Percentiles rank a stretch among this genome's conserved stretches.
These are phyloP conservation scores for Leccinellum rugosiceps DNA, from an alignment of 768 basidiomycete genomes.

Conservation along the genomic window DNA sequence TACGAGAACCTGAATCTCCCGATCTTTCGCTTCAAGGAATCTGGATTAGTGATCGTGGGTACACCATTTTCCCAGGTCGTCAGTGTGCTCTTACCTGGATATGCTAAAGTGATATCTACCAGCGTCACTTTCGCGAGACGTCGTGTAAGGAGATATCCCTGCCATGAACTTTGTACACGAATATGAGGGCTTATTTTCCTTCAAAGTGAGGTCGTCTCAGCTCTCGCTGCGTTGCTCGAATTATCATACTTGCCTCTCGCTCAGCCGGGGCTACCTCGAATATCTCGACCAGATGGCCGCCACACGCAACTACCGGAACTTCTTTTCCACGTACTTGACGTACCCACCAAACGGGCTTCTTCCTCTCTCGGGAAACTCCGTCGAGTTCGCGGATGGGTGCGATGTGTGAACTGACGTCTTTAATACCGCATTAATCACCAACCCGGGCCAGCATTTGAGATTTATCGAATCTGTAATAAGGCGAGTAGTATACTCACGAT, in stretches of 20 bases:
- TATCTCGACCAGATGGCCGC: conserved; percentile 51
- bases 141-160: conserved; percentile 68
- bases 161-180: conserved; percentile 73
- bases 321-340: conserved; percentile 59
- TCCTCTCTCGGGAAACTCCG: conserved; percentile 63
- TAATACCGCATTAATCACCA: conserved; percentile 54
- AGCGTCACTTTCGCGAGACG: conserved; percentile 59
- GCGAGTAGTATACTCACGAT: conserved; percentile 21
- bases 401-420: conserved; percentile 68
- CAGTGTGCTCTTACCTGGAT: background rate
- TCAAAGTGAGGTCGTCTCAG: conserved; percentile 51
- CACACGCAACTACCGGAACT: conserved; percentile 59
- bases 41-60: conserved; percentile 70
- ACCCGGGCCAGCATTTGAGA: conserved; percentile 76
- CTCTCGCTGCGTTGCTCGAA: background rate
- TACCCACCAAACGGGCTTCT: conserved; percentile 64
- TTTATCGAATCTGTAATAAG: conserved; percentile 76
- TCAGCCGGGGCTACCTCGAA: conserved; percentile 63
- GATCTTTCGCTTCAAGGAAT: conserved; percentile 64
- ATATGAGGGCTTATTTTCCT: conserved; percentile 64
- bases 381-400: conserved; percentile 47
- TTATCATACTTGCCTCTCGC: background rate
- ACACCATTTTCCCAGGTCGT: background rate
- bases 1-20: conserved; percentile 53
- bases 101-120: background rate